Evolutionary conservation across 2,329 filamentous ascomycete genomes (phyloP), one percentile per base, ranked within the genome.

Genomic region (Claviceps arundinis): DNA sequence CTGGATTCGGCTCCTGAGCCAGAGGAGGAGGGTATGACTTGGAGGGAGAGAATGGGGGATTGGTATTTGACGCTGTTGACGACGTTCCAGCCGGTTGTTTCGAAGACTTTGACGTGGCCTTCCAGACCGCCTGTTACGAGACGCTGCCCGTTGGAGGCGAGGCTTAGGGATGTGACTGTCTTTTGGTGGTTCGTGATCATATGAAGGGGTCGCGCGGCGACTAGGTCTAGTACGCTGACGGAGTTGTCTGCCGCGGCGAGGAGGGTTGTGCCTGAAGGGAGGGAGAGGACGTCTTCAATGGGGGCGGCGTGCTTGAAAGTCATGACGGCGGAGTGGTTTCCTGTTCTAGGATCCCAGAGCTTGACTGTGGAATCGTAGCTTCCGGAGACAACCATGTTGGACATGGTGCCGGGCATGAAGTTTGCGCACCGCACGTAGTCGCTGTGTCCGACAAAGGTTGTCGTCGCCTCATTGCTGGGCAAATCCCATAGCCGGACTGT

Each of bases 81-180:
- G 7, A 97, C 87, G 64, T 96, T 95, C 93, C 93, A 98, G 49
- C 81, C 84, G 1, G 83, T 84, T 1, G 90, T 96, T 70, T 97
- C 91, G 62, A 95, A 97, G 41, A 98, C 82, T 71, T 98, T 98
- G 71, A 97, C 84, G 68, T 97, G 93, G 9, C 93, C 94, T 66
- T 98, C 93, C 46, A 98, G 76, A 19, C 85, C 89, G 68, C 89
- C 93, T 57, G 85, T 90, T 51, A 98, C 79, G 52, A 98, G 76
- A 49, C 93, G 81, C 49, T 81, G 81, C 47, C 87, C 87, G 59
- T 86, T 81, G 45, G 88, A 90, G 7, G 89, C 90, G 37, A 94
- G 73, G 50, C 85, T 84, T 51, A 98, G 76, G 7, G 86, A 84
- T 0, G 93, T 97, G 55, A 98, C 90, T 0, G 93, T 95, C 80